phyloP scores from a whole-genome alignment of 805 yeast genomes.

The Kazachstania martiniae region DNA sequence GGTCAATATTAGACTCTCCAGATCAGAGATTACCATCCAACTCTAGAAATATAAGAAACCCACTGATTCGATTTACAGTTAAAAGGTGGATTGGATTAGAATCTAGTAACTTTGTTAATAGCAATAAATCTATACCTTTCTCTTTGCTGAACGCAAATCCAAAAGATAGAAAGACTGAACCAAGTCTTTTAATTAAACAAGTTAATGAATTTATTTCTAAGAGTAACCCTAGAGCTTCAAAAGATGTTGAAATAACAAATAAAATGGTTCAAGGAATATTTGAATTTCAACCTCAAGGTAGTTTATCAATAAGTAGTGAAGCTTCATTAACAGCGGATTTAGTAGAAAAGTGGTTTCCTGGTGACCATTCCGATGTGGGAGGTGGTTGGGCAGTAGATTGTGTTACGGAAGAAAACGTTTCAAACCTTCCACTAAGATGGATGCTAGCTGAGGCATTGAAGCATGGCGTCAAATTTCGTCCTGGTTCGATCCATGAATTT shows the following conservation, averaged over 20 bases:
- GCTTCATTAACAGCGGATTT: conserved; percentile 16
- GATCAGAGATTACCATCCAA: not conserved
- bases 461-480: conserved; percentile 39
- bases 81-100: conserved; percentile 1
- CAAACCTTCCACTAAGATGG: conserved; percentile 51
- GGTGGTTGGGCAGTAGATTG: conserved; percentile 52
- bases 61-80: conserved; percentile 1
- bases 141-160: too few species aligned
- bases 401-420: conserved; percentile 29
- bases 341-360: conserved; percentile 55
- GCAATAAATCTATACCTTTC: not conserved
- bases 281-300: not conserved
- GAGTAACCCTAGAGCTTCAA: conserved; percentile 1
- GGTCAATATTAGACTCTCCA: not conserved
- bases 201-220: conserved; percentile 2
- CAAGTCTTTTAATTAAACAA: not conserved
- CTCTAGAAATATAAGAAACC: not conserved
- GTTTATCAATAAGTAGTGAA: not conserved
- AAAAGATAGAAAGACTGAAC: not conserved
- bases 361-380: conserved; percentile 60
- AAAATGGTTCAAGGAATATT: conserved; percentile 7
- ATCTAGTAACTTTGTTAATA: not conserved
- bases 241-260: conserved; percentile 1
- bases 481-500: conserved; percentile 32
- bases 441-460: conserved; percentile 43